A percentile compares a stretch with the other conserved stretches of the same genome.
Evolutionary conservation across 129 eudicot species (phyloP).

Genomic region (Chrysanthemum makinoi): DNA sequence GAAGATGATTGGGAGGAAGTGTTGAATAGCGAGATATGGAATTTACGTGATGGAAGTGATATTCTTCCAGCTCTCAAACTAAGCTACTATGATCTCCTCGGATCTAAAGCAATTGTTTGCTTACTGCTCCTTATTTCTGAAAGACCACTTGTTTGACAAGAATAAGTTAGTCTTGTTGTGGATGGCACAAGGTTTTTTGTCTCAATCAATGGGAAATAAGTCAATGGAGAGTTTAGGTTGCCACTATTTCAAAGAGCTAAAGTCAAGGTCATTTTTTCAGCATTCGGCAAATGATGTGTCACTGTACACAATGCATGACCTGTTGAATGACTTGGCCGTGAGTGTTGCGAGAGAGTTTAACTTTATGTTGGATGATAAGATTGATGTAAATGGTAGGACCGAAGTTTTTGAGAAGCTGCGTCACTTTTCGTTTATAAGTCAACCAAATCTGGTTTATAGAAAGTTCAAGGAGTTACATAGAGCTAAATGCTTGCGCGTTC

Average conservation of each 20-base stretch:
- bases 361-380: neutral
- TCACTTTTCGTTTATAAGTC: neutral
- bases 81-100: neutral
- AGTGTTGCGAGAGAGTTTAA: neutral
- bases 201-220: neutral
- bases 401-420: neutral
- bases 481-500: neutral
- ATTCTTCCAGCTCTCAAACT: neutral
- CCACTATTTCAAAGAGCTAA: neutral
- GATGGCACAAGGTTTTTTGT: neutral
- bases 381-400: neutral
- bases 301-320: neutral
- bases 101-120: neutral
- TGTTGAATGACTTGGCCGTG: slow-evolving; percentile 3
- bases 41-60: neutral
- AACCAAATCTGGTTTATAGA: neutral
- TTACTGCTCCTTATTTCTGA: neutral
- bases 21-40: slow-evolving; percentile 1
- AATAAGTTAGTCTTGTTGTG: neutral
- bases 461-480: neutral
- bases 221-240: neutral
- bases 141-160: neutral
- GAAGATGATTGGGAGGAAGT: neutral
- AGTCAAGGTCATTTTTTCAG: neutral
- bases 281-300: neutral